Base-by-base conservation (phyloP, 179 eudicot genomes). In the Nepenthes alata region DNA sequence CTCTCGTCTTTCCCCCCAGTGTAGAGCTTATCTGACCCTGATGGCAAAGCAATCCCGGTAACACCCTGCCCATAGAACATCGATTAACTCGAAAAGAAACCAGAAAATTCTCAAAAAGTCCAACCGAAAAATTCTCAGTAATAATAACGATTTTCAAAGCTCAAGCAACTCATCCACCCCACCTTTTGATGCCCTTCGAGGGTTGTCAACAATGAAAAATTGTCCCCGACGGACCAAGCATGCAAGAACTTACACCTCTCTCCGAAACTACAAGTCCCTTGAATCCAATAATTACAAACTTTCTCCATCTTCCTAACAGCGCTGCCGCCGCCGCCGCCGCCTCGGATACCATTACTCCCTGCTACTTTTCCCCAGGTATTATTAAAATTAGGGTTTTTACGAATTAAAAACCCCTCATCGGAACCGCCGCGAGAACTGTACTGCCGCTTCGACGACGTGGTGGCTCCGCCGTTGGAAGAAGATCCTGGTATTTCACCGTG, bases 151-250 rank as follows among this genome's bases (percentile, higher is more conserved):
- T 68, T 38, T 8, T 10, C 56, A 61, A 41, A 41, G 45, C 45
- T 41, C 53, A 67, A 52, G 34, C 41, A 37, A 58, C 16, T 34
- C 16, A 53, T n/a, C 10, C 4, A 53, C 2, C 58, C 39, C 25
- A 89, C 97, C 97, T 89, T 80, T 51, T 81, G 85, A 62, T 89
- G 97, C 1, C 91, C 95, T n/a, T 87, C 91, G 15, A 90, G 95
- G 13, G 81, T 75, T 0, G 95, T 75, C 77, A 90, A 71, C 35
- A 87, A 57, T 2, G 86, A 68, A 61, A 90, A 78, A 14, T 78
- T 72, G 52, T 75, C 88, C 3, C 90, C 87, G 2, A 81, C 73
- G 9, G 68, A 73, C 97, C 97, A 90, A 47, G 86, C 66, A 78
- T 87, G 97, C 78, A 87, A 78, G 60, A 8, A 85, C 73, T 69